These are phyloP conservation scores for Irpex rosettiformis DNA, from an alignment of 1,284 basidiomycete species.

Conservation along the genomic window DNA sequence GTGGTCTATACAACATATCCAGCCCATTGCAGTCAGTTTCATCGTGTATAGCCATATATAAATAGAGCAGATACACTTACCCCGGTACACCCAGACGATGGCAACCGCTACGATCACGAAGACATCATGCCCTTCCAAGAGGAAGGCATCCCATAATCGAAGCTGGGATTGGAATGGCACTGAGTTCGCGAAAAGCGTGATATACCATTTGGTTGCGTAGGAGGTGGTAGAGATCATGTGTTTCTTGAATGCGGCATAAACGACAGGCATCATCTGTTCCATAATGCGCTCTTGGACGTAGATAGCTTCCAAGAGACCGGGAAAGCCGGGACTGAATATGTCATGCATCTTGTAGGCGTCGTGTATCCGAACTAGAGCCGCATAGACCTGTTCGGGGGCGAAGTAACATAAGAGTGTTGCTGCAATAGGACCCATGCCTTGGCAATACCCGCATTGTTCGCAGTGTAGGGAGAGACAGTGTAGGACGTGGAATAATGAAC, in stretches of 20 bases:
- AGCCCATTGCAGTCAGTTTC: neutral
- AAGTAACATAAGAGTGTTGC: constrained; percentile 94
- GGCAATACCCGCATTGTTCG: constrained; percentile 91
- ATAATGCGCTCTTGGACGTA: constrained; percentile 91
- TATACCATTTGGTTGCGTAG: constrained; percentile 99
- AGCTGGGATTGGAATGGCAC: constrained; percentile 97
- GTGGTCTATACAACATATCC: constrained; percentile 48
- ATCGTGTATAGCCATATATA: constrained; percentile 1
- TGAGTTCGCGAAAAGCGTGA: constrained; percentile 93
- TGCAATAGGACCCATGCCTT: constrained; percentile 98
- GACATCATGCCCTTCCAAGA: constrained; percentile 88
- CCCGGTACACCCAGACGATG: constrained; percentile 86
- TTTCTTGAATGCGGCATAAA: constrained; percentile 82
- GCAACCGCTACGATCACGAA: constrained; percentile 84
- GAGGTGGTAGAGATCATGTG: constrained; percentile 90
- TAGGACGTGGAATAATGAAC: constrained; percentile 91
- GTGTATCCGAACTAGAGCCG: constrained; percentile 81
- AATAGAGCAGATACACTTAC: constrained; percentile 34
- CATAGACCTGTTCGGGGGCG: constrained; percentile 84
- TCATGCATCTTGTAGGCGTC: constrained; percentile 86
- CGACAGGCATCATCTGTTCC: constrained; percentile 81
- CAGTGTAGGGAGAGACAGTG: constrained; percentile 90
- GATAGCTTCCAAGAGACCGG: constrained; percentile 91
- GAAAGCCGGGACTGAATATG: constrained; percentile 94
- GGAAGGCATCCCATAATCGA: constrained; percentile 91